phyloP scores from a whole-genome alignment of 1,284 basidiomycete species.

The Austroboletus rostrupii region DNA sequence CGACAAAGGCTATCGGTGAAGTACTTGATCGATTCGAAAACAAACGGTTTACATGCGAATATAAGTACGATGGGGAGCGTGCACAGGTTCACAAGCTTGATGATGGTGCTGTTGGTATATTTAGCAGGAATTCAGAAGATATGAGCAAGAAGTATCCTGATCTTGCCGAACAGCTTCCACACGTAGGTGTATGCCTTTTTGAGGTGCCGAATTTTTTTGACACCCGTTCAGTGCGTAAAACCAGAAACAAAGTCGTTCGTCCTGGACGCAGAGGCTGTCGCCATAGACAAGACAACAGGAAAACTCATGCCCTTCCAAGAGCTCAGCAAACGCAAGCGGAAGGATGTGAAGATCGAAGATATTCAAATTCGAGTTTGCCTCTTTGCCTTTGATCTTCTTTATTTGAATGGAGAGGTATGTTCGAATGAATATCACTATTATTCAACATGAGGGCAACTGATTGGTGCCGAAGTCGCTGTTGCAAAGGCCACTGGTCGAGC shows the following conservation, averaged over 20 bases:
- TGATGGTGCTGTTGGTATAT: constrained; percentile 81
- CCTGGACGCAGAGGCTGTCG: constrained; percentile 94
- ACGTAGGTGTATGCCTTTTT: constrained; percentile 44
- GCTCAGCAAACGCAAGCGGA: constrained; percentile 90
- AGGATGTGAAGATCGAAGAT: constrained; percentile 95
- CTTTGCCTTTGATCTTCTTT: constrained; percentile 93
- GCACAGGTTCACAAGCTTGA: constrained; percentile 84
- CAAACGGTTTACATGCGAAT: constrained; percentile 97
- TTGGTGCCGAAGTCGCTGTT: constrained; percentile 52
- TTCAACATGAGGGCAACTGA: constrained; percentile 1
- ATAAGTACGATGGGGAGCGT: constrained; percentile 99
- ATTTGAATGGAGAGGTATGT: constrained; percentile 89
- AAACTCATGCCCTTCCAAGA: constrained; percentile 97
- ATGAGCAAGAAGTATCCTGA: constrained; percentile 99
- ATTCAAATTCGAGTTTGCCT: constrained; percentile 95
- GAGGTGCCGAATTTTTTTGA: background rate
- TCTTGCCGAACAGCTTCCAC: constrained; percentile 88
- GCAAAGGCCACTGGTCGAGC: constrained; percentile 64
- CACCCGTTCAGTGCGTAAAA: constrained; percentile 70
- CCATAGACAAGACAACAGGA: constrained; percentile 82
- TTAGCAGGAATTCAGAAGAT: constrained; percentile 97
- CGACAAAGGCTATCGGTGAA: constrained; percentile 98
- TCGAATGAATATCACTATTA: background rate
- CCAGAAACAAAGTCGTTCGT: constrained; percentile 84
- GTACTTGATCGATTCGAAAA: constrained; percentile 96